A percentile compares a stretch with the other conserved stretches of the same genome.
Conservation (phyloP, 306 rosid species). For the Acacia acuminata region DNA sequence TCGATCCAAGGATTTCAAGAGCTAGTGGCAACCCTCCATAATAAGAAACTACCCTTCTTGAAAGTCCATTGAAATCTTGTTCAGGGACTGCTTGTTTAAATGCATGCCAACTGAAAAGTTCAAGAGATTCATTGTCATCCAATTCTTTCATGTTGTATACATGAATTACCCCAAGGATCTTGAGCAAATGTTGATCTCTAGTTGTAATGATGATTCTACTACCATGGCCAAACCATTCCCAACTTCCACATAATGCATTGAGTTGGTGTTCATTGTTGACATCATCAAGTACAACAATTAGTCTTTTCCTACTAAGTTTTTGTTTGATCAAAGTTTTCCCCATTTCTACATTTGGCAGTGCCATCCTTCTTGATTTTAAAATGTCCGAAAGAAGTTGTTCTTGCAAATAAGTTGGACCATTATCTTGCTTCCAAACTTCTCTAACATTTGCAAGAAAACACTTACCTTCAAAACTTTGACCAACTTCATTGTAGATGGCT, state of each 20-base stretch:
- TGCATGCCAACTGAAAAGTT: constrained; percentile 7
- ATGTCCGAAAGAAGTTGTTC: not conserved
- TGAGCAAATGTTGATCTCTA: not conserved
- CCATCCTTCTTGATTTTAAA: not conserved
- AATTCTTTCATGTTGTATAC: not conserved
- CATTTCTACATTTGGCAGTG: not conserved
- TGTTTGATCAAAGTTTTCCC: not conserved
- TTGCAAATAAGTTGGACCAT: not conserved
- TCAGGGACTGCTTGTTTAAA: not conserved
- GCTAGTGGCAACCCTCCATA: not conserved
- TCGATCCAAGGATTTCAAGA: not conserved
- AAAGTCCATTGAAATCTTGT: not conserved
- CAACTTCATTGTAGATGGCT: not conserved
- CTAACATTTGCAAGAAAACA: not conserved
- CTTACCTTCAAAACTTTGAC: not conserved
- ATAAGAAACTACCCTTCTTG: not conserved
- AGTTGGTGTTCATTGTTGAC: not conserved
- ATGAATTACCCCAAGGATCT: not conserved
- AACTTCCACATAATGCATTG: not conserved
- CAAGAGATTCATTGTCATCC: not conserved
- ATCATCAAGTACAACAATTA: not conserved
- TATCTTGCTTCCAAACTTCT: not conserved
- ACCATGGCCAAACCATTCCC: not conserved
- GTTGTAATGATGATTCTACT: not conserved
- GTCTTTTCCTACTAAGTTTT: not conserved